phyloP scores from a whole-genome alignment of 768 basidiomycete genomes.

The Pleurotus tuoliensis region DNA sequence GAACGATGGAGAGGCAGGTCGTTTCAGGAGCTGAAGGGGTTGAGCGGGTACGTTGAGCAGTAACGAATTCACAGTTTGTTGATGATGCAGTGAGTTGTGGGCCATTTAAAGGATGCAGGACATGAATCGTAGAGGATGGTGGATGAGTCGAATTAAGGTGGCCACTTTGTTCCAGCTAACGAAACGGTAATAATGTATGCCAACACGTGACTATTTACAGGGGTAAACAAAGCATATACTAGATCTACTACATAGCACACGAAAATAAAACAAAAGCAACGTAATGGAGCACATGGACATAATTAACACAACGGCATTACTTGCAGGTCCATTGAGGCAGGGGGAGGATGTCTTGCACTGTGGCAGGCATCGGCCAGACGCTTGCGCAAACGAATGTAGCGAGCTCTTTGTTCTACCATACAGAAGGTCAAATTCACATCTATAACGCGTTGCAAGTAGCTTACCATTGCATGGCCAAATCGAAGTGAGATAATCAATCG shows the following conservation, averaged over 20 bases:
- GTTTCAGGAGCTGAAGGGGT: conserved; percentile 39
- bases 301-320: conserved; percentile 18
- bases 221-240: not conserved
- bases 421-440: conserved; percentile 9
- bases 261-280: not conserved
- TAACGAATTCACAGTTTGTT: not conserved
- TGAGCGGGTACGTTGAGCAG: not conserved
- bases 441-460: conserved; percentile 9
- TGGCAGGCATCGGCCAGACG: conserved; percentile 43
- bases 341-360: conserved; percentile 41
- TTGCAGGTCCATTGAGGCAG: conserved; percentile 22
- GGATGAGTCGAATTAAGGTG: not conserved
- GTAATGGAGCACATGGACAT: conserved; percentile 18
- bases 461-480: conserved; percentile 66
- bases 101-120: not conserved
- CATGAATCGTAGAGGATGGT: not conserved
- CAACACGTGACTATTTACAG: no score
- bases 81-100: not conserved
- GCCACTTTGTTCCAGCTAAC: not conserved
- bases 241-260: not conserved
- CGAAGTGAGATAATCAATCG: conserved; percentile 56
- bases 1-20: conserved; percentile 58
- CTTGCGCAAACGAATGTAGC: conserved; percentile 43
- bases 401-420: conserved; percentile 45
- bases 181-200: no score